Evolutionary conservation across 495 filamentous ascomycete species (phyloP).

Genomic region (Trichocladium uniseriatum): DNA sequence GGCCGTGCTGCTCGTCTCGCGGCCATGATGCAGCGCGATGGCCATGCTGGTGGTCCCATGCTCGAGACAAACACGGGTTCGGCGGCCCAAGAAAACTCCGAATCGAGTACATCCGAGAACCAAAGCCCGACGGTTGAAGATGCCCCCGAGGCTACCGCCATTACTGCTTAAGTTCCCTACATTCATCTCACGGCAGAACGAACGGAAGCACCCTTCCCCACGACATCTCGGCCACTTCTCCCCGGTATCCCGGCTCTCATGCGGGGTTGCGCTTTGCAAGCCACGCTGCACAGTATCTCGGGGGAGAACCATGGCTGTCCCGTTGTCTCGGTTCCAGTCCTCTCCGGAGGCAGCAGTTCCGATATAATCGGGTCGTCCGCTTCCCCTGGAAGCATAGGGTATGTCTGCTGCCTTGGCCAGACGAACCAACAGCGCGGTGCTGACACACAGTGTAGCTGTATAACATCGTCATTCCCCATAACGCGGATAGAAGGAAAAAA

Average conservation of each 20-base stretch:
- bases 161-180: neutral
- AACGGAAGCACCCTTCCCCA: too few species aligned
- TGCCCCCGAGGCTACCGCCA: neutral
- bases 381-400: too few species aligned
- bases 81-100: constrained; percentile 1
- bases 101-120: neutral
- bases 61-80: neutral
- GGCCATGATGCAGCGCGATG: constrained; percentile 35
- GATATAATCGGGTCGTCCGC: too few species aligned
- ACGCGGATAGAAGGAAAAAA: neutral
- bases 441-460: neutral
- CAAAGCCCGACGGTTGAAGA: neutral
- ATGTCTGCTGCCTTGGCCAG: too few species aligned
- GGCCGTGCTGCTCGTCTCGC: constrained; percentile 40
- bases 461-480: neutral
- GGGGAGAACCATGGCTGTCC: too few species aligned
- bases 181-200: neutral
- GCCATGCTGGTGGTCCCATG: constrained; percentile 23
- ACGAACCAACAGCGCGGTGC: neutral
- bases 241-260: too few species aligned
- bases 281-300: too few species aligned
- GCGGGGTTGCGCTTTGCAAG: too few species aligned
- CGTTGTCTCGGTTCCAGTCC: too few species aligned
- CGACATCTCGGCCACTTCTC: too few species aligned
- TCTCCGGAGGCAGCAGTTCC: too few species aligned